Conservation (phyloP, 2,329 filamentous ascomycete genomes). For the Orbilia blumenaviensis region DNA sequence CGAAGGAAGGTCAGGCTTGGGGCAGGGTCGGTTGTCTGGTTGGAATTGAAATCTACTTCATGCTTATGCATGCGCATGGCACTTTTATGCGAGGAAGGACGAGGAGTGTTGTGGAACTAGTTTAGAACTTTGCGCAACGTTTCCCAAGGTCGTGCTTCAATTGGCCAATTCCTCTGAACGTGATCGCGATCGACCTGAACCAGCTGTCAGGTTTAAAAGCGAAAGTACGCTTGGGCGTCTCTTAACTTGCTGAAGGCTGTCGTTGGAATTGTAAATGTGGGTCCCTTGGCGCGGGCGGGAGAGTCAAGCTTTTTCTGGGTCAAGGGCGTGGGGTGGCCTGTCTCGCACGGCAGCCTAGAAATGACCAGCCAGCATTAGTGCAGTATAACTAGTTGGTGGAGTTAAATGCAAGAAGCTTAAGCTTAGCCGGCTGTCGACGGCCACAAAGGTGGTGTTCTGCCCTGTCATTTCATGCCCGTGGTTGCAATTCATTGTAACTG, state of each 20-base stretch:
- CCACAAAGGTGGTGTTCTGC: not conserved
- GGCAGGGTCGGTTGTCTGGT: no score
- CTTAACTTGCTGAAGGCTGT: slow-evolving; percentile 9
- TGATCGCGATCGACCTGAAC: not conserved
- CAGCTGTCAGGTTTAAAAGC: not conserved
- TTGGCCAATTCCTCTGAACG: slow-evolving; percentile 19
- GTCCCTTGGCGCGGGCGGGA: slow-evolving; percentile 35
- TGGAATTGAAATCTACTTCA: no score
- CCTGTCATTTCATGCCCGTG: slow-evolving; percentile 31
- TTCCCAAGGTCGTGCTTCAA: slow-evolving; percentile 9
- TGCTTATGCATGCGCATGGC: not conserved
- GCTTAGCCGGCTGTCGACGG: no score
- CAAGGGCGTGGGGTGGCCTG: slow-evolving; percentile 4
- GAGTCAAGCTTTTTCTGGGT: slow-evolving; percentile 33
- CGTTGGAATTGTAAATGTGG: not conserved
- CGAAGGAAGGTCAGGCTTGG: slow-evolving; percentile 5
- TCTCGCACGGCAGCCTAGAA: slow-evolving; percentile 29
- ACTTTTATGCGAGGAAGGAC: not conserved
- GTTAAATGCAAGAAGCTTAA: no score
- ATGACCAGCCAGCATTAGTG: not conserved
- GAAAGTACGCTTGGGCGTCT: not conserved
- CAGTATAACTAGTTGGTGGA: no score
- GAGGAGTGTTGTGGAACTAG: not conserved
- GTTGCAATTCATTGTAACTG: not conserved
- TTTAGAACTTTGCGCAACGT: slow-evolving; percentile 24